Evolutionary conservation across 192 early-diverging fungal genomes (phyloP).

Genomic region (Coemansia sp.): DNA sequence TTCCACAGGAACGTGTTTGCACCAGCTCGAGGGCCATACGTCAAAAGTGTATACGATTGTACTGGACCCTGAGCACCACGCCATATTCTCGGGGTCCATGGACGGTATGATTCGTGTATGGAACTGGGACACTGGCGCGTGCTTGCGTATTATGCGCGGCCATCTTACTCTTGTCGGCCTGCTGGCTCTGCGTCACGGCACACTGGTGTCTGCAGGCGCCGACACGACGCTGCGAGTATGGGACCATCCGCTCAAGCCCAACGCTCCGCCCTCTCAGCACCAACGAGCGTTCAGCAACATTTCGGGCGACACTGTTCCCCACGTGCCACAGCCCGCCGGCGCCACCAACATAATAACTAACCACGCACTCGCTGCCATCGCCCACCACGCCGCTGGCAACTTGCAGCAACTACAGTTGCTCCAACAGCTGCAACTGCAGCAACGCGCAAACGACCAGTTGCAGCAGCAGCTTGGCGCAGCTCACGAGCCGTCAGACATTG

Average conservation of each 20-base stretch:
- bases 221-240: slow-evolving; percentile 93
- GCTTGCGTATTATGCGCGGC: slow-evolving; percentile 78
- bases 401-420: slow-evolving; percentile 44
- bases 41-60: slow-evolving; percentile 97
- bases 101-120: slow-evolving; percentile 92
- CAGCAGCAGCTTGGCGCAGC: slow-evolving; percentile 25
- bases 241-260: slow-evolving; percentile 61
- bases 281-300: slow-evolving; percentile 48
- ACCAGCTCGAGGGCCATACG: slow-evolving; percentile 79
- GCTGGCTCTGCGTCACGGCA: slow-evolving; percentile 77
- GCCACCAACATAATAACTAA: slow-evolving; percentile 16
- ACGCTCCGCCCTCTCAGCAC: slow-evolving; percentile 10
- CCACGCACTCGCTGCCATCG: slow-evolving; percentile 19
- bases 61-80: slow-evolving; percentile 75
- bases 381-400: slow-evolving; percentile 23
- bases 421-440: slow-evolving; percentile 50
- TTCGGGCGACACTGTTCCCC: slow-evolving; percentile 24
- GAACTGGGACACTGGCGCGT: slow-evolving; percentile 81
- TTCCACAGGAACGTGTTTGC: slow-evolving; percentile 63
- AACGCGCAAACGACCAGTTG: slow-evolving; percentile 48
- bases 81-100: slow-evolving; percentile 91
- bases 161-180: slow-evolving; percentile 95
- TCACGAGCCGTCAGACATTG: slow-evolving; percentile 1
- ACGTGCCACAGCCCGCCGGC: background rate
- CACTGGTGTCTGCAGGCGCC: slow-evolving; percentile 93